Base-by-base conservation (phyloP, 2,329 filamentous ascomycete species). In the Neofusicoccum kwambonambiense region DNA sequence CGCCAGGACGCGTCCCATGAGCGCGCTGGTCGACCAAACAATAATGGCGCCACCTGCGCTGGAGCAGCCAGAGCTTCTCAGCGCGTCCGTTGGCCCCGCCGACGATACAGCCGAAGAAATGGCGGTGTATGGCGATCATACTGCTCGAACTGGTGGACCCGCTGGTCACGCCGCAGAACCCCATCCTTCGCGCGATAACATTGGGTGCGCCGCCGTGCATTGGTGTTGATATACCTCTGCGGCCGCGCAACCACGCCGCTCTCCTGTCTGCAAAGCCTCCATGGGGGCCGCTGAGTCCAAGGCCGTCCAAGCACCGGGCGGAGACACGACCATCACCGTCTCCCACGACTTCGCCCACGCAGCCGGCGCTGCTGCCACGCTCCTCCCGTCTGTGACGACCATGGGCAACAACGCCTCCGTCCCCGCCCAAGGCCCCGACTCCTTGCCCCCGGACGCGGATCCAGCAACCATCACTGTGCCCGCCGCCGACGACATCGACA, bases 91-190 rank as follows among this genome's bases (percentile, higher is more conserved):
- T 60, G 56, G 56, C 56, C 56, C 56, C 56, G 56, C 56, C 56
- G 27, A 60, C 56, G 3, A 47, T 19, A 37, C 41, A 34, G 41
- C 31, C 31, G 52, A 39, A 60, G 41, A 60, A 60, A 60, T 60
- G 49, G 61, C 61, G 61, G 61, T 63, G 61, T 54, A 63, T 63
- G 61, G 47, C 61, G 61, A 63, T 63, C 61, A 44, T 51, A 52
- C 60, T 62, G 60, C 60, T 62, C 49, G 60, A 52, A 62, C 49
- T 42, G 60, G 49, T 19, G 47, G 61, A 35, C 61, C 49, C 61
- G 49, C 49, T 63, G 49, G 49, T 63, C 61, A 63, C 49, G 49
- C 61, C 49, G 50, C 50, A 44, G 22, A 17, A 19, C 61, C 39
- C 49, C 49, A 54, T 63, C 61, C 54, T 54, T 54, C 49, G 49